Percentiles rank a stretch among this genome's conserved stretches.
These are phyloP conservation scores for Castanea mollissima DNA, from an alignment of 306 rosid genomes.

Conservation along the genomic window DNA sequence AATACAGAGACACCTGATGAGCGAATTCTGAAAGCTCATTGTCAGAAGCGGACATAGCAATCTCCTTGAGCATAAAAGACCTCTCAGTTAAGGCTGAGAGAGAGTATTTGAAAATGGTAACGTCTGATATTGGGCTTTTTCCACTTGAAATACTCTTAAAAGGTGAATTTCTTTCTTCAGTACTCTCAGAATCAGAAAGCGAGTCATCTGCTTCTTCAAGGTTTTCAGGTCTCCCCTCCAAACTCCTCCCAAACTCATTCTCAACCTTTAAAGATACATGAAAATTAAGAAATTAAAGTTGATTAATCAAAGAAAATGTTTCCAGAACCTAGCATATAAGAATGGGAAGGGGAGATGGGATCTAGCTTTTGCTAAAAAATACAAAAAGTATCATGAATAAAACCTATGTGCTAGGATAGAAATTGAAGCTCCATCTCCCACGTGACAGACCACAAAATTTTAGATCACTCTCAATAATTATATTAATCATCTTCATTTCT, in stretches of 20 bases:
- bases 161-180: slow-evolving; percentile 50
- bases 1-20: slow-evolving; percentile 62
- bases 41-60: slow-evolving; percentile 54
- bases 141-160: slow-evolving; percentile 41
- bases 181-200: slow-evolving; percentile 68
- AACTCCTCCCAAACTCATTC: slow-evolving; percentile 44
- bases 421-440: no score
- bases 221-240: slow-evolving; percentile 39
- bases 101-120: slow-evolving; percentile 76
- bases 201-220: slow-evolving; percentile 52
- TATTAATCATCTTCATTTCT: no score
- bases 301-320: not conserved
- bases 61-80: slow-evolving; percentile 85
- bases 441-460: no score
- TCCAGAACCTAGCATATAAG: not conserved
- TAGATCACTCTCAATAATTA: no score
- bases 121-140: slow-evolving; percentile 66
- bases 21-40: slow-evolving; percentile 69
- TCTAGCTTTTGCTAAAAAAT: not conserved
- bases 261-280: slow-evolving; percentile 46
- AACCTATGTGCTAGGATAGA: no score
- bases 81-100: slow-evolving; percentile 75
- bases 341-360: not conserved
- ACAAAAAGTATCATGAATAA: not conserved
- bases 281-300: not conserved